Evolutionary conservation across 2,329 filamentous ascomycete species (phyloP).

Genomic region (Penicillium sclerotigenum): DNA sequence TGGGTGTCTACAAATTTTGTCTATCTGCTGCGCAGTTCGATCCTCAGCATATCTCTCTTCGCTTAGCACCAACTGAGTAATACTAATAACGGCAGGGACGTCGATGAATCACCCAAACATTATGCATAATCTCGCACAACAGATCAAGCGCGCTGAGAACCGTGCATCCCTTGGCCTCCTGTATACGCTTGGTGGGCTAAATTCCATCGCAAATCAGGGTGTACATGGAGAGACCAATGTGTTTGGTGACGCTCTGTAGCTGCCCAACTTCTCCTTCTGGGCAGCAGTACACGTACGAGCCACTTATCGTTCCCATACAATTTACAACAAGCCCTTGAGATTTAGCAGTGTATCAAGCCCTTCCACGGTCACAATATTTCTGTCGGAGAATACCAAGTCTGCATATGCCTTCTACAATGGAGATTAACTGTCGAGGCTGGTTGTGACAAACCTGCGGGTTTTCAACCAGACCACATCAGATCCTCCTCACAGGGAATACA

Average conservation of each 20-base stretch:
- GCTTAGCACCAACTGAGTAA: neutral
- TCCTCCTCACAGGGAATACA: slow-evolving; percentile 4
- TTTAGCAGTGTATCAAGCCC: slow-evolving; percentile 13
- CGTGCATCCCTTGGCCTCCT: slow-evolving; percentile 14
- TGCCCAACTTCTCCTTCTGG: slow-evolving; percentile 20
- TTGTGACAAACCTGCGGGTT: slow-evolving; percentile 8
- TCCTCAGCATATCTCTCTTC: slow-evolving; percentile 5
- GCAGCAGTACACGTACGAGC: slow-evolving; percentile 13
- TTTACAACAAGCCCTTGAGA: neutral
- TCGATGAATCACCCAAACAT: slow-evolving; percentile 23
- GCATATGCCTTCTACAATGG: slow-evolving; percentile 6
- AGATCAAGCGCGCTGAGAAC: too few relatives aligned
- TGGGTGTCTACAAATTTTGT: slow-evolving; percentile 3
- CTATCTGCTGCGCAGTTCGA: neutral
- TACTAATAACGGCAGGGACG: neutral
- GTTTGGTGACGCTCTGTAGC: slow-evolving; percentile 19
- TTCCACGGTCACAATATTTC: slow-evolving; percentile 13
- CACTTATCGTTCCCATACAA: neutral
- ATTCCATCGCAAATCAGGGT: slow-evolving; percentile 18
- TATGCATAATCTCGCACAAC: neutral
- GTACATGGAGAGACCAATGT: slow-evolving; percentile 11
- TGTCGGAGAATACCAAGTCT: slow-evolving; percentile 5
- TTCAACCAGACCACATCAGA: neutral
- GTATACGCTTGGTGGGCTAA: slow-evolving; percentile 13
- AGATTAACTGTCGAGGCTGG: neutral